Evolutionary conservation across 1,284 basidiomycete genomes (phyloP).

Genomic region (Melanopsichium pennsylvanicum): DNA sequence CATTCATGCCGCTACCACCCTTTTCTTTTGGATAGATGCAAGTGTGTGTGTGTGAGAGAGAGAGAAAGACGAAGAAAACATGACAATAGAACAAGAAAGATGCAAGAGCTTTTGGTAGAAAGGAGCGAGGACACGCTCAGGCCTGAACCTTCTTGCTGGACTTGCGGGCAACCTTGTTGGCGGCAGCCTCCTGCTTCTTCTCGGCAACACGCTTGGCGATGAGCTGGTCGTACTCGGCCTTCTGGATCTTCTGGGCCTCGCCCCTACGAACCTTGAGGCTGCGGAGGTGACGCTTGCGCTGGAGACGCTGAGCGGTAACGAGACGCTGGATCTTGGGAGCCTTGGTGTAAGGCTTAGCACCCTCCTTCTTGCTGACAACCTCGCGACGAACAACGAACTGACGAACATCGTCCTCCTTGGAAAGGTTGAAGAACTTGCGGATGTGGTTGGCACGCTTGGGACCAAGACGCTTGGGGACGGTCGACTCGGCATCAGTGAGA

Average conservation of each 20-base stretch:
- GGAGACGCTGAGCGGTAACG: slow-evolving; percentile 91
- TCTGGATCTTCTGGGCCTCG: slow-evolving; percentile 92
- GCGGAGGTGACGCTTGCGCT: slow-evolving; percentile 92
- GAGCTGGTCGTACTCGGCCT: slow-evolving; percentile 79
- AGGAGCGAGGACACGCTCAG: too few species aligned
- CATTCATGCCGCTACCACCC: slow-evolving; percentile 15
- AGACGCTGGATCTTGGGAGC: slow-evolving; percentile 77
- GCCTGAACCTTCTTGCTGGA: slow-evolving; percentile 46
- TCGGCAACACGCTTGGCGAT: slow-evolving; percentile 89
- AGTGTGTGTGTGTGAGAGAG: slow-evolving; percentile 6
- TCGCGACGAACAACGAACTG: slow-evolving; percentile 87
- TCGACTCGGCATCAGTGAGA: slow-evolving; percentile 79
- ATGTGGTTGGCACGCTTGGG: slow-evolving; percentile 79
- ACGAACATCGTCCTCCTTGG: slow-evolving; percentile 97
- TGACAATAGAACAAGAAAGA: slow-evolving; percentile 16
- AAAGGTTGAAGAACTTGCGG: slow-evolving; percentile 95
- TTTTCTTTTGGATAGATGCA: slow-evolving; percentile 31
- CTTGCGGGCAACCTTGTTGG: slow-evolving; percentile 50
- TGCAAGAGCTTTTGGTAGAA: slow-evolving; percentile 19
- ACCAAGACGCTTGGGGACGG: slow-evolving; percentile 93
- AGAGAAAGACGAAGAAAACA: slow-evolving; percentile 4
- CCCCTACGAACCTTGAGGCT: slow-evolving; percentile 87
- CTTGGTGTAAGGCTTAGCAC: slow-evolving; percentile 96
- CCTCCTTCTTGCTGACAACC: slow-evolving; percentile 90
- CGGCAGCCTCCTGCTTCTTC: slow-evolving; percentile 74